Percentiles rank a stretch among this genome's conserved stretches.
Conservation (phyloP, 2,329 filamentous ascomycete species). For the Alternaria consortialis region DNA sequence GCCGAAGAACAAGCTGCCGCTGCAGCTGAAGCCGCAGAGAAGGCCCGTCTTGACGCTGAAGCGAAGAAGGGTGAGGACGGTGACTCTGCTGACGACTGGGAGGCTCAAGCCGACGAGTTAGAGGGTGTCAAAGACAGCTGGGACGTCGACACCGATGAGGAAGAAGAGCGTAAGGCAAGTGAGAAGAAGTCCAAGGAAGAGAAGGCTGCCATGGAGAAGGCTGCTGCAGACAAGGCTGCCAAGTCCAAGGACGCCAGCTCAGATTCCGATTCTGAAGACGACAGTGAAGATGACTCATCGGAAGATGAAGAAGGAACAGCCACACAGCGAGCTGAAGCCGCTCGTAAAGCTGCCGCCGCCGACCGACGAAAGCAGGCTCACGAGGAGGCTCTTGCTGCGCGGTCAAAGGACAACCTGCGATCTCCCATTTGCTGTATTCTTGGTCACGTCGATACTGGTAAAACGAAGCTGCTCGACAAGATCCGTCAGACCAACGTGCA, state of each 20-base stretch:
- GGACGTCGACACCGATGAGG: constrained; percentile 85
- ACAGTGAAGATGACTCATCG: constrained; percentile 66
- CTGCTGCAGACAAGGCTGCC: constrained; percentile 37
- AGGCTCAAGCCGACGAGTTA: constrained; percentile 76
- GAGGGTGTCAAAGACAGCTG: constrained; percentile 91
- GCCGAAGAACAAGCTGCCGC: constrained; percentile 75
- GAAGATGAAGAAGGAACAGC: constrained; percentile 80
- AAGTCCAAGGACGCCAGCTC: constrained; percentile 33
- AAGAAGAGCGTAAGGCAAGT: constrained; percentile 59
- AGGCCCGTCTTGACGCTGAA: constrained; percentile 60
- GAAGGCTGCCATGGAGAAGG: constrained; percentile 41
- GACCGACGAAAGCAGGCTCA: constrained; percentile 89
- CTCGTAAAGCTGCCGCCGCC: constrained; percentile 86
- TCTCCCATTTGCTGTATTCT: constrained; percentile 99
- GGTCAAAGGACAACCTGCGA: constrained; percentile 92
- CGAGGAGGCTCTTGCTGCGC: constrained; percentile 87
- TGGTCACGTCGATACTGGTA: constrained; percentile 99
- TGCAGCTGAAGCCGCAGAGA: constrained; percentile 78
- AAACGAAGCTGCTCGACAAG: constrained; percentile 99
- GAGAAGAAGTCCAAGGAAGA: constrained; percentile 35
- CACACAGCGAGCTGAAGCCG: constrained; percentile 74
- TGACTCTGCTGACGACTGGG: constrained; percentile 82
- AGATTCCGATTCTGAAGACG: constrained; percentile 52
- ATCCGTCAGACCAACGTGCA: constrained; percentile 98
- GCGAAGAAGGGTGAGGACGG: constrained; percentile 71